These are phyloP conservation scores for Solanum chacoense DNA, from an alignment of 305 asterid species.

Conservation along the genomic window DNA sequence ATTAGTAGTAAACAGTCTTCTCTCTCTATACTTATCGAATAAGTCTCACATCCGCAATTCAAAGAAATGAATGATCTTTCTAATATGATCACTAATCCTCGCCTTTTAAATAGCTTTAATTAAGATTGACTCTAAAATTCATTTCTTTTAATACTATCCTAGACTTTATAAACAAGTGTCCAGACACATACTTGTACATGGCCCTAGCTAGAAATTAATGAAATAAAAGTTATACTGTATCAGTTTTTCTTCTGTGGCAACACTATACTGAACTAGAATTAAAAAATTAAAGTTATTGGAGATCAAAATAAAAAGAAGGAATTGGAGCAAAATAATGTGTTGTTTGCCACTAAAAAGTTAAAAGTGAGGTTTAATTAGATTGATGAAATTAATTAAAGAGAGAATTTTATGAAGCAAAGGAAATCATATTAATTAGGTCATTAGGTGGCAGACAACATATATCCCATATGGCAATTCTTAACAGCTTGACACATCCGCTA, in stretches of 20 bases:
- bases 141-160: not conserved
- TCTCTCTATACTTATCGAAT: not conserved
- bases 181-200: not conserved
- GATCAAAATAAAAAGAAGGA: not conserved
- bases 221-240: not conserved
- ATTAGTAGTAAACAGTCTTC: not conserved
- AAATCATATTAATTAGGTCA: not conserved
- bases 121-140: not conserved
- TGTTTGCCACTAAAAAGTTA: not conserved
- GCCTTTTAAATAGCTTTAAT: not conserved
- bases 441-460: constrained; percentile 13
- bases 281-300: not conserved
- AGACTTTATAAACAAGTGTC: not conserved
- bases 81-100: not conserved
- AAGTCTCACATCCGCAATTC: not conserved
- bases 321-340: not conserved
- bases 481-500: not conserved
- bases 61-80: not conserved
- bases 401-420: not conserved
- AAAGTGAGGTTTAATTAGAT: not conserved
- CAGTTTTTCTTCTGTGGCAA: not conserved
- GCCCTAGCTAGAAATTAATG: not conserved
- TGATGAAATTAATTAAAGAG: not conserved
- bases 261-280: not conserved
- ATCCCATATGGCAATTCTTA: not conserved